phyloP scores from a whole-genome alignment of 768 basidiomycete species.

The Auriscalpium microsporum region DNA sequence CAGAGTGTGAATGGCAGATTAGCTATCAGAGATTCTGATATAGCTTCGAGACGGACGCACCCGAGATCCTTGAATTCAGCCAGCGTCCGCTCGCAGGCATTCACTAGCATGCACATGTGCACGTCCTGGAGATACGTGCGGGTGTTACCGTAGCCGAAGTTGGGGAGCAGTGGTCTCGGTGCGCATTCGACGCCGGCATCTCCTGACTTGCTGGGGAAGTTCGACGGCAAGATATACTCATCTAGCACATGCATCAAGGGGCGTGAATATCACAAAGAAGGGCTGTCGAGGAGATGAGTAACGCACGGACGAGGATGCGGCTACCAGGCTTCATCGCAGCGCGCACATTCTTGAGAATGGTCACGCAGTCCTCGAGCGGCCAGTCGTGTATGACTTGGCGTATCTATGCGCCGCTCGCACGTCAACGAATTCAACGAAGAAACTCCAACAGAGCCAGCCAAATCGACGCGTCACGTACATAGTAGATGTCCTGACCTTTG shows the following conservation, averaged over 20 bases:
- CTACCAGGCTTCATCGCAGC: constrained; percentile 28
- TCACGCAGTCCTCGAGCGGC: constrained; percentile 28
- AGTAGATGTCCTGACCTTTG: constrained; percentile 31
- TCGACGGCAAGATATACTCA: background rate
- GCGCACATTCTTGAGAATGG: constrained; percentile 29
- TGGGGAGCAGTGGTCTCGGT: constrained; percentile 38
- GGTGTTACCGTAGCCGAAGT: constrained; percentile 35
- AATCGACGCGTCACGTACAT: constrained; percentile 20
- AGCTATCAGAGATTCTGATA: background rate
- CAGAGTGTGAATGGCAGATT: background rate
- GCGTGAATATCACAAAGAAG: background rate
- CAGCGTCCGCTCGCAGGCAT: constrained; percentile 35
- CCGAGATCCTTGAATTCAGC: constrained; percentile 22
- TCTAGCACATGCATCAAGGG: background rate
- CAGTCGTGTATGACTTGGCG: constrained; percentile 35
- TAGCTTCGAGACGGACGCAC: background rate
- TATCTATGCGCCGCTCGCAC: constrained; percentile 19
- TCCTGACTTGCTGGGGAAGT: background rate
- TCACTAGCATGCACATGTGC: constrained; percentile 35
- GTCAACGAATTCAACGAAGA: too few relatives aligned
- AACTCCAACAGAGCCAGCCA: background rate
- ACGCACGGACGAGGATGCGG: constrained; percentile 31
- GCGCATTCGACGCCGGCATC: constrained; percentile 17
- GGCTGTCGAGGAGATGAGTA: background rate
- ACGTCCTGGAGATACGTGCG: constrained; percentile 36